Evolutionary conservation across 2,329 filamentous ascomycete genomes (phyloP).

Genomic region (Drechslera avenae): DNA sequence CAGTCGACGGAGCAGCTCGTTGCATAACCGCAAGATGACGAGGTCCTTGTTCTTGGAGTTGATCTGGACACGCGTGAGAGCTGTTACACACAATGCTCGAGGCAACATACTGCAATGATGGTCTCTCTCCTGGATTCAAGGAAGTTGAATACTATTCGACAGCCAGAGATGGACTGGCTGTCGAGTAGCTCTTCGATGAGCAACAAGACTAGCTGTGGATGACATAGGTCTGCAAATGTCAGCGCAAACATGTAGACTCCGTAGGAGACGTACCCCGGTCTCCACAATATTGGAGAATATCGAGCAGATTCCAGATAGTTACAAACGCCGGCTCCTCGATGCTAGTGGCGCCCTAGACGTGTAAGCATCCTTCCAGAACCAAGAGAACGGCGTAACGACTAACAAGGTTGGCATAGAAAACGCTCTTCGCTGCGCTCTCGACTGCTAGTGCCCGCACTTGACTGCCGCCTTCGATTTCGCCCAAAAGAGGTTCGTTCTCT

Average conservation of each 20-base stretch:
- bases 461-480: conserved; percentile 44
- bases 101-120: conserved; percentile 70
- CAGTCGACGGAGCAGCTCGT: conserved; percentile 88
- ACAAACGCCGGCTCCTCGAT: conserved; percentile 82
- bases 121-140: conserved; percentile 90
- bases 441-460: conserved; percentile 69
- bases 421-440: conserved; percentile 80
- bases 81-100: background rate
- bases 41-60: conserved; percentile 71
- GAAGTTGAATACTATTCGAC: conserved; percentile 90
- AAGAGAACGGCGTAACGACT: conserved; percentile 40
- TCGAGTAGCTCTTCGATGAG: conserved; percentile 94
- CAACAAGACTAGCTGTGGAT: conserved; percentile 83
- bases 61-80: conserved; percentile 39
- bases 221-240: conserved; percentile 58
- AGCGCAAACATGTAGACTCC: background rate
- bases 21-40: conserved; percentile 90
- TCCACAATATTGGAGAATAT: conserved; percentile 86
- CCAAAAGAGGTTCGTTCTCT: conserved; percentile 36
- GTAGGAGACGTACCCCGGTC: conserved; percentile 67
- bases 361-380: conserved; percentile 16
- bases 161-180: conserved; percentile 91
- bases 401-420: conserved; percentile 81
- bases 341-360: conserved; percentile 67
- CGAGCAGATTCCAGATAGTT: conserved; percentile 89